Evolutionary conservation across 805 yeast species (phyloP), one percentile per base, ranked within the genome.

Genomic region (Wickerhamomyces alni): DNA sequence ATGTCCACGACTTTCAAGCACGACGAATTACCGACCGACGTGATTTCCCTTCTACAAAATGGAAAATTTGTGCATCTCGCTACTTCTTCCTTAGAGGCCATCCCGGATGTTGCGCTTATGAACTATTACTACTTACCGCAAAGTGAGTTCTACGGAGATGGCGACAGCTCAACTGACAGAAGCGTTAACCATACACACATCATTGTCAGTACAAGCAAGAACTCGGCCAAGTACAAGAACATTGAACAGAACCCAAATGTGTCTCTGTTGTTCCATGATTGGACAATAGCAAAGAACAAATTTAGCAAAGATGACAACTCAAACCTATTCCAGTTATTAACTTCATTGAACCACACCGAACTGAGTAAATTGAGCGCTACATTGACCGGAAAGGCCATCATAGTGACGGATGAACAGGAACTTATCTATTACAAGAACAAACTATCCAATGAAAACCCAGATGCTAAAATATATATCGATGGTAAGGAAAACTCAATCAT

Each of bases 71-170:
- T 89, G 30, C 97, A 89, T 59, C 68, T 89, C 35, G 97, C 91
- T 3, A 91, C 98, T 2, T 75, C 87, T 43, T 66, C 69, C 37
- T 58, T 59, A 9, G 45, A 59, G 8, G 72, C 85, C 33, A 61
- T 77, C 33, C 98, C 98, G 6, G 93, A 89, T 44, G 95, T 88
- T 3, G 76, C 93, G 16, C 69, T 91, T 46, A 91, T 91, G 98
- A 91, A 87, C 62, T 91, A 86, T 61, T 80, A 89, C 4, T 86
- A 79, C 57, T 61, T 82, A 17, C 66, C 70, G 5, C 57, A 70
- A 6, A 54, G 57, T 15, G 61, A 65, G 19, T 54, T 66, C 1
- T 69, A 47, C 46, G 29, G 26, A 4, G 21, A 46, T 5, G 42
- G 44, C 29, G 18, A 45, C 3, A 55, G 57, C 32, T 41, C 58